Evolutionary conservation across 163 green algal genomes (phyloP).

Genomic region (Smithsoniella earleae): DNA sequence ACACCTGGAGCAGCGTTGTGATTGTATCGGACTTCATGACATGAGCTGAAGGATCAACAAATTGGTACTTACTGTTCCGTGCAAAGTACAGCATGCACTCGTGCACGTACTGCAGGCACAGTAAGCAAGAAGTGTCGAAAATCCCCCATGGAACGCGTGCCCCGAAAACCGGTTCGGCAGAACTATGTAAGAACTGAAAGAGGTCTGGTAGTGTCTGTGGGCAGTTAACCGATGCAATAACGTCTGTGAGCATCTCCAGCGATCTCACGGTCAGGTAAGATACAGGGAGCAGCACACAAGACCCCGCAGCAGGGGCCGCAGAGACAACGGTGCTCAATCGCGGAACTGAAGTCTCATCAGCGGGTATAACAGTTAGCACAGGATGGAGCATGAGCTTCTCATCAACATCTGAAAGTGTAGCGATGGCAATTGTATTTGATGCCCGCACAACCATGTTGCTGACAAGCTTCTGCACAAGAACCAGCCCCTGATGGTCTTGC

Average conservation of each 20-base stretch:
- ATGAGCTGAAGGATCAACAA: neutral
- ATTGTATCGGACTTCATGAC: neutral
- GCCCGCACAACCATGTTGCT: neutral
- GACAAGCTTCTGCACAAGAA: slow-evolving; percentile 27
- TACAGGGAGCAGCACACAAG: no score
- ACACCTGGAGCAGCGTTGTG: slow-evolving; percentile 12
- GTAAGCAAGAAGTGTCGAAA: neutral
- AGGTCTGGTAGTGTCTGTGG: no score
- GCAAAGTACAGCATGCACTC: neutral
- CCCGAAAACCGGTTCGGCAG: neutral
- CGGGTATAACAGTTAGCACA: no score
- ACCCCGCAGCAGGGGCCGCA: no score
- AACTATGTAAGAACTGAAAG: neutral
- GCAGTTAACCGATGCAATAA: no score
- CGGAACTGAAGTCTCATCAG: no score
- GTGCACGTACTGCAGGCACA: slow-evolving; percentile 6
- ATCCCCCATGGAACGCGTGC: neutral
- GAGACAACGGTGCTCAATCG: no score
- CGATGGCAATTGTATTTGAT: neutral
- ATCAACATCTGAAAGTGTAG: neutral
- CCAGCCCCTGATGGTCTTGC: no score
- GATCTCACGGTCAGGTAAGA: no score
- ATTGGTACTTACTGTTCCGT: neutral
- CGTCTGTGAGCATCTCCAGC: no score
- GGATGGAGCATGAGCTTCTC: neutral